phyloP scores from a whole-genome alignment of 352 stramenopile species.

The Pythium rishiriense region DNA sequence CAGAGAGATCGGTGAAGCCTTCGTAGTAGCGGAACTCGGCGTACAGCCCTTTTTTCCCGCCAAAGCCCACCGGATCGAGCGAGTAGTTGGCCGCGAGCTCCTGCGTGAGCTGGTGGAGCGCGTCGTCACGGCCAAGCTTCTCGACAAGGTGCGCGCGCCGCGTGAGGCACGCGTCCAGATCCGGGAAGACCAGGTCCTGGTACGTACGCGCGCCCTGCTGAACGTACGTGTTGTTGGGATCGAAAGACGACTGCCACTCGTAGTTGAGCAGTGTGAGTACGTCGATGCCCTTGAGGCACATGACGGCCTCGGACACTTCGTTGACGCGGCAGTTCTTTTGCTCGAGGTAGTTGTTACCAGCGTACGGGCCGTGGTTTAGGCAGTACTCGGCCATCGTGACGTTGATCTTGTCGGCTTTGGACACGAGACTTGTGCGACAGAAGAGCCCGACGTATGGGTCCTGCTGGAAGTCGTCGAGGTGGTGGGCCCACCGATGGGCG shows the following conservation, averaged over 20 bases:
- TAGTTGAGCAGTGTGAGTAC: slow-evolving; percentile 26
- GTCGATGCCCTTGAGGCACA: slow-evolving; percentile 30
- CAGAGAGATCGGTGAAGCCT: slow-evolving; percentile 28
- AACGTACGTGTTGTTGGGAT: slow-evolving; percentile 14
- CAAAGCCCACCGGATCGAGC: slow-evolving; percentile 17
- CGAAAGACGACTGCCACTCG: slow-evolving; percentile 22
- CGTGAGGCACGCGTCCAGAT: slow-evolving; percentile 25
- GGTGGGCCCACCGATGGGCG: slow-evolving; percentile 13
- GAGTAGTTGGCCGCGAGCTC: slow-evolving; percentile 24
- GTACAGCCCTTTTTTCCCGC: slow-evolving; percentile 21
- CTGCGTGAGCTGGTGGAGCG: slow-evolving; percentile 13
- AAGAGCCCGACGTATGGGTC: slow-evolving; percentile 24
- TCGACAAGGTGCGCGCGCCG: slow-evolving; percentile 12
- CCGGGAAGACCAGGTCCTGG: slow-evolving; percentile 19
- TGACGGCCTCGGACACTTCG: slow-evolving; percentile 22
- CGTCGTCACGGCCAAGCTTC: slow-evolving; percentile 15
- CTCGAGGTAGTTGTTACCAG: slow-evolving; percentile 22
- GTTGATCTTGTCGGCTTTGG: slow-evolving; percentile 13
- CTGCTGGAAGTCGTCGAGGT: slow-evolving; percentile 26
- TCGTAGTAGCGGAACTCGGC: slow-evolving; percentile 15
- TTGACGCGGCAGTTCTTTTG: slow-evolving; percentile 17
- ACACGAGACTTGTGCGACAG: slow-evolving; percentile 24
- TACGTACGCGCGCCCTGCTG: slow-evolving; percentile 10
- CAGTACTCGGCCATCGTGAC: slow-evolving; percentile 11
- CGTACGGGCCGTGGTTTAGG: not conserved